Conservation (phyloP, 345 rosid genomes). For the Iberis pinnata region DNA sequence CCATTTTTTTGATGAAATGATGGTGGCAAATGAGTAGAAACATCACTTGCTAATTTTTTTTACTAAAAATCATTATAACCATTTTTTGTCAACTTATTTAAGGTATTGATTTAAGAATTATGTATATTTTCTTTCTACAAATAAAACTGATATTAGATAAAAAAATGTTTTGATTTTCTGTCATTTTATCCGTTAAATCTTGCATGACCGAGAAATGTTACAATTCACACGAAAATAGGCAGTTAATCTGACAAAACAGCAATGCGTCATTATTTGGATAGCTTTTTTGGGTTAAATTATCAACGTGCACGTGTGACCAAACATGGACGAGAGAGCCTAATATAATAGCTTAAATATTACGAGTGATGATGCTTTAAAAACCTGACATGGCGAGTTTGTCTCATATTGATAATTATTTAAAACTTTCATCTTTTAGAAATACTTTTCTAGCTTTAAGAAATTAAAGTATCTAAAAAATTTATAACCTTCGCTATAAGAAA, state of each 20-base stretch:
- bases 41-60: too few relatives aligned
- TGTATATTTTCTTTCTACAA: neutral
- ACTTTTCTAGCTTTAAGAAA: neutral
- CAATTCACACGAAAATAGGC: conserved; percentile 1
- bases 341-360: too few relatives aligned
- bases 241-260: neutral
- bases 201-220: conserved; percentile 14
- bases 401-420: neutral
- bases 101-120: neutral
- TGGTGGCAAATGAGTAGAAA: too few relatives aligned
- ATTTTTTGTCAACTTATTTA: neutral
- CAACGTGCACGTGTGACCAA: conserved; percentile 10
- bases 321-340: too few relatives aligned
- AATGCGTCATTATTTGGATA: neutral
- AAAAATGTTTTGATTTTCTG: conserved; percentile 1
- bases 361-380: neutral
- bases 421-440: neutral
- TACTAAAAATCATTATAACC: too few relatives aligned
- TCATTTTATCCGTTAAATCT: conserved; percentile 14
- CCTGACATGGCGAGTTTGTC: neutral
- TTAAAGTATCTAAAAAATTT: neutral
- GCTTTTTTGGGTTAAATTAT: neutral
- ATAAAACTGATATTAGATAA: neutral
- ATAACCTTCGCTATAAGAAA: neutral
- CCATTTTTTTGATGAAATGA: too few relatives aligned